These are phyloP conservation scores for Periconia macrospinosa DNA, from an alignment of 2,329 filamentous ascomycete species.

Conservation along the genomic window DNA sequence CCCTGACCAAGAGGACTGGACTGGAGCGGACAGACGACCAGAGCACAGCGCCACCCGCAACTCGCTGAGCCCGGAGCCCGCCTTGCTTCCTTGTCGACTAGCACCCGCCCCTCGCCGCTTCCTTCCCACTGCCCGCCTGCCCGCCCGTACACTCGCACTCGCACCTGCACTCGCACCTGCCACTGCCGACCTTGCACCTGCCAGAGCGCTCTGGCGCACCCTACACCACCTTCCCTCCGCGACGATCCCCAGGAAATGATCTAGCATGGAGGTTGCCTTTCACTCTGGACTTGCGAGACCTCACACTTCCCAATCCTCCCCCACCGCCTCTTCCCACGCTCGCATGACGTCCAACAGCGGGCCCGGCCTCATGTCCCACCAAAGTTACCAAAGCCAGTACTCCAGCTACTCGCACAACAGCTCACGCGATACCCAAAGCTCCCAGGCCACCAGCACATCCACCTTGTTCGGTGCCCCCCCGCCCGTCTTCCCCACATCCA, in stretches of 20 bases:
- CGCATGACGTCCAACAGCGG: constrained; percentile 39
- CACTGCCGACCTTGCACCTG: constrained; percentile 3
- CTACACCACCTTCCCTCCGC: constrained; percentile 7
- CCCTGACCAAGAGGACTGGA: no score
- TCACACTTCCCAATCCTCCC: constrained; percentile 27
- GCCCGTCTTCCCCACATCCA: constrained; percentile 34
- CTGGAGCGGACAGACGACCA: neutral
- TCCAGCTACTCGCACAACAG: constrained; percentile 51
- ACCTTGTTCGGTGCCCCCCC: constrained; percentile 47
- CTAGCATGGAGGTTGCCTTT: constrained; percentile 40
- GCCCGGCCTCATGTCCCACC: constrained; percentile 47
- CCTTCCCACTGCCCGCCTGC: neutral
- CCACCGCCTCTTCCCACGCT: constrained; percentile 25
- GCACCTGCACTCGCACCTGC: constrained; percentile 1
- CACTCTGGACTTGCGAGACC: constrained; percentile 28
- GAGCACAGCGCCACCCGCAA: neutral
- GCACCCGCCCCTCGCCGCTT: neutral
- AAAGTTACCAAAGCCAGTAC: constrained; percentile 52
- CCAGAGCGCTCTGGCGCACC: constrained; percentile 22
- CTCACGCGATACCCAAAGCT: constrained; percentile 51
- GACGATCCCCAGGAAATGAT: constrained; percentile 27
- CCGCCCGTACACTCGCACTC: neutral
- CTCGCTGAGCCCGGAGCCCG: neutral
- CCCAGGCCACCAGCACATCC: constrained; percentile 48
- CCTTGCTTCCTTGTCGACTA: neutral